A percentile compares a stretch with the other conserved stretches of the same genome.
Conservation (phyloP, 2,329 filamentous ascomycete genomes). For the Sarocladium strictum region DNA sequence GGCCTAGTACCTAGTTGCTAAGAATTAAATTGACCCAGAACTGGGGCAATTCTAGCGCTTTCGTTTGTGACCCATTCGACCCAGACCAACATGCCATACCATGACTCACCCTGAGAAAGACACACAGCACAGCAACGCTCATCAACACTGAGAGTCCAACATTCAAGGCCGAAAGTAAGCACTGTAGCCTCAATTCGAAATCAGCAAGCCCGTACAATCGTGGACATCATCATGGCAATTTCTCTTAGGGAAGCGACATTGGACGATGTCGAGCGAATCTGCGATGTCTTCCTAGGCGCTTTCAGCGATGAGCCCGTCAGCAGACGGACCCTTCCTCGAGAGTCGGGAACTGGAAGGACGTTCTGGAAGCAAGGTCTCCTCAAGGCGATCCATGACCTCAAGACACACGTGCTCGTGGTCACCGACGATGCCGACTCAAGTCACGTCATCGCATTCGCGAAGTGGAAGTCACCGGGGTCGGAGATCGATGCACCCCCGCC, state of each 20-base stretch:
- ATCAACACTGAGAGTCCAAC: too few relatives aligned
- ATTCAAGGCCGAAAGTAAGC: too few relatives aligned
- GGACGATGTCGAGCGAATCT: conserved; percentile 34
- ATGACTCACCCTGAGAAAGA: too few relatives aligned
- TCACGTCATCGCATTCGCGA: conserved; percentile 37
- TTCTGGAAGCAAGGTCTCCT: conserved; percentile 30
- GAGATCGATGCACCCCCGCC: conserved; percentile 18
- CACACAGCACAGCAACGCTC: too few relatives aligned
- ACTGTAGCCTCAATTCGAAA: too few relatives aligned
- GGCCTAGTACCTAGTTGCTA: too few relatives aligned
- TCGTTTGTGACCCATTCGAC: too few relatives aligned
- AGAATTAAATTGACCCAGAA: too few relatives aligned
- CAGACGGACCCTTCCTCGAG: conserved; percentile 29
- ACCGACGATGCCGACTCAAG: conserved; percentile 23
- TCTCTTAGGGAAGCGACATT: conserved; percentile 22
- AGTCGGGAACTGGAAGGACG: conserved; percentile 16
- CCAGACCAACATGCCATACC: too few relatives aligned
- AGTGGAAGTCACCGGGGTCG: conserved; percentile 35
- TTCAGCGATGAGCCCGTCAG: conserved; percentile 35
- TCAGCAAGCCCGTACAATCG: too few relatives aligned
- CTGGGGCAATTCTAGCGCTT: too few relatives aligned
- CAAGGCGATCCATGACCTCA: conserved; percentile 33
- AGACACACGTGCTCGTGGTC: conserved; percentile 34
- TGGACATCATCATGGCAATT: neutral
- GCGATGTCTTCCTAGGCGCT: conserved; percentile 37